Evolutionary conservation across 768 basidiomycete genomes (phyloP), one percentile per base, ranked within the genome.

Genomic region (Fomitopsis pulvina): DNA sequence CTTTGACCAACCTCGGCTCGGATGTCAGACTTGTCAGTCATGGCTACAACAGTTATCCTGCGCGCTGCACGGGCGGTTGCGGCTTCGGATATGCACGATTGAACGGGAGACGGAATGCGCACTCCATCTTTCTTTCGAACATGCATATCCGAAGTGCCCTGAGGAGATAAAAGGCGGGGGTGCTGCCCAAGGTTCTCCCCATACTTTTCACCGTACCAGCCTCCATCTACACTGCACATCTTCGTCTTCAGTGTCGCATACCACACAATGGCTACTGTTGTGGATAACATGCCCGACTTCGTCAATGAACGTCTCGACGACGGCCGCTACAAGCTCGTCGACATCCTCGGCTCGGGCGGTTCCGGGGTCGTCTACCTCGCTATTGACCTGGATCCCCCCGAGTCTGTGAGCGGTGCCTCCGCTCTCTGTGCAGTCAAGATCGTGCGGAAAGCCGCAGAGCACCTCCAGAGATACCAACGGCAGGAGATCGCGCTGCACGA

Each of bases 381-480:
- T 18, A 8, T 53, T 40, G 57, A 62, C 46, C 47, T 53, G 30
- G 12, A 32, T 6, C 10, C 39, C 27, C 6, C 22, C 20, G 34
- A 4, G 25, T 28, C 43, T 24, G 5, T 27, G 8, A 37, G 29
- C 34, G 34, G 46, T 14, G 38, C 22, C 2, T 28, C 59, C 30
- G n/a, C 41, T n/a, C 3, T 28, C 28, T 34, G 50, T 27, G 55
- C 56, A 24, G 41, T 61, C 38, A 61, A 58, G 45, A 49, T 60
- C 56, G 40, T 59, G 41, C 48, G 48, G 26, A 60, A 56, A 41
- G n/a, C 20, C 12, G 42, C 25, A 86, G 81, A 79, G 50, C 70
- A 79, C 50, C 74, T 92, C 61, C 75, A 91, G 45, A 79, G 81
- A 4, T 68, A 88, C 43, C 78, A 27, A 45, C 29, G 27, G 10